Base-by-base conservation (phyloP, 208 protist species). In the Crithidia sp. region DNA sequence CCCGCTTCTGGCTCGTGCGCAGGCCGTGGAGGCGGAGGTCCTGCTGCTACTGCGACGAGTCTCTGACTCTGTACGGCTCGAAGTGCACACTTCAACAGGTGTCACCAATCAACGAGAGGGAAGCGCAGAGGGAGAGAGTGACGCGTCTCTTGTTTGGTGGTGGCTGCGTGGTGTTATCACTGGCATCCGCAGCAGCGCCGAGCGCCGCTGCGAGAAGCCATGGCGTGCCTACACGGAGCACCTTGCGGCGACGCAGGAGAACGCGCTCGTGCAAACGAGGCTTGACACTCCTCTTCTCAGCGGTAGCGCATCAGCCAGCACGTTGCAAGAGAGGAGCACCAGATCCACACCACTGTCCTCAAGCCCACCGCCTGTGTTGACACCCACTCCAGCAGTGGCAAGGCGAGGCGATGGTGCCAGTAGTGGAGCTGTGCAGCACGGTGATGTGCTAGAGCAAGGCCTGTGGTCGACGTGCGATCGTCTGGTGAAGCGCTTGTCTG, bases 401-500 rank as follows among this genome's bases (percentile, higher is more conserved):
- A 28, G 28, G 28, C 28, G 28, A 1, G 28, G 28, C 28, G 28
- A 13, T 45, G 43, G 12, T 55, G 14, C 17, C 61, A 53, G n/a
- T 19, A 17, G 13, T 17, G 28, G 17, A 55, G 45, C 14, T 52
- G 36, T 37, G 10, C 39, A 59, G 52, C 47, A 50, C 40, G 49
- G n/a, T 3, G 49, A 14, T 37, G 53, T 40, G 28, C 28, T 69
- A 4, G 64, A 67, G 37, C 17, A 19, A 3, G 50, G 28, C 5
- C 37, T 69, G 49, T 69, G 64, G 64, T 47, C 16, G 5, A 69
- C 64, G 40, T 69, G 64, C 40, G 53, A 69, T 19, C 2, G 13
- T 19, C 53, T 69, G 5, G 64, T 60, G 17, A 59, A 49, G 1
- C 64, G 62, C 5, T 49, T 67, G 3, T 19, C 62, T 3, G 3